phyloP scores from a whole-genome alignment of 495 filamentous ascomycete species.

The Penicillium silybi region DNA sequence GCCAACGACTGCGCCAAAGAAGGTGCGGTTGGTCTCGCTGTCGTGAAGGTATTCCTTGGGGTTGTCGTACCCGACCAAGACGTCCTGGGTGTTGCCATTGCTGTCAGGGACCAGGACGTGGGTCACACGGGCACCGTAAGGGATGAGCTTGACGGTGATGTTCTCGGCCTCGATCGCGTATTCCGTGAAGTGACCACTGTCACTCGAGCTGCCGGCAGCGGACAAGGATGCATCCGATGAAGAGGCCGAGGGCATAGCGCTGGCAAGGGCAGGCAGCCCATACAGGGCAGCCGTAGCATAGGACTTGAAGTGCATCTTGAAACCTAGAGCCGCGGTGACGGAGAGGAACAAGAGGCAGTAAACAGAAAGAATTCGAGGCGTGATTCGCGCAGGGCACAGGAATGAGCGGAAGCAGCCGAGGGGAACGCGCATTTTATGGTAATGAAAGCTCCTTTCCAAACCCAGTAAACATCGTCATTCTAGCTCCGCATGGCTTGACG shows the following conservation, averaged over 20 bases:
- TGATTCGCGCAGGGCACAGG: slow-evolving; percentile 31
- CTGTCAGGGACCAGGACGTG: slow-evolving; percentile 72
- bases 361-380: slow-evolving; percentile 24
- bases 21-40: slow-evolving; percentile 61
- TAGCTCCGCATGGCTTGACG: slow-evolving; percentile 25
- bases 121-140: slow-evolving; percentile 74
- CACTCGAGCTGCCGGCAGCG: slow-evolving; percentile 6
- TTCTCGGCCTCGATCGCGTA: slow-evolving; percentile 71
- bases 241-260: slow-evolving; percentile 14
- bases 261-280: slow-evolving; percentile 31
- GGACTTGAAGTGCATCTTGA: slow-evolving; percentile 42
- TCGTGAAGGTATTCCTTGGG: slow-evolving; percentile 66
- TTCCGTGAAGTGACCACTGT: slow-evolving; percentile 45
- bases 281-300: slow-evolving; percentile 34
- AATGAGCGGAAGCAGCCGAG: slow-evolving; percentile 29
- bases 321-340: slow-evolving; percentile 23
- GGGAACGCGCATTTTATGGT: slow-evolving; percentile 26
- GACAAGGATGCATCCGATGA: neutral
- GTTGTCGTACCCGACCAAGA: slow-evolving; percentile 78
- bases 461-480: slow-evolving; percentile 16
- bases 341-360: slow-evolving; percentile 33
- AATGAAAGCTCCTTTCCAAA: slow-evolving; percentile 9
- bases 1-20: slow-evolving; percentile 72
- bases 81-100: slow-evolving; percentile 58
- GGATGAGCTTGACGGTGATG: slow-evolving; percentile 69